Evolutionary conservation across 768 basidiomycete species (phyloP).

Genomic region (Termitomyces sp.): DNA sequence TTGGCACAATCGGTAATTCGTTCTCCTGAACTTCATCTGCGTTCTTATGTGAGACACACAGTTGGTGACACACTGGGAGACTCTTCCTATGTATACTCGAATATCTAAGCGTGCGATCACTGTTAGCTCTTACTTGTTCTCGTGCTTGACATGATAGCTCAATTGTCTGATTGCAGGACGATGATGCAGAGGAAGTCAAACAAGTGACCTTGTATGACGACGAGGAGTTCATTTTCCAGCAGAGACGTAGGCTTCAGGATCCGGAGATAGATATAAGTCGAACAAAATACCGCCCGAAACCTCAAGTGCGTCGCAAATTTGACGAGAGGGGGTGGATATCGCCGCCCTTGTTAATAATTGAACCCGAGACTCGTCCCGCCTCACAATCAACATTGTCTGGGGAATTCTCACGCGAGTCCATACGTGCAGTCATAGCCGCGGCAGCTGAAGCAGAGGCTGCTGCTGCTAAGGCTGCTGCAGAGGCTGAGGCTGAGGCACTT

Average conservation of each 20-base stretch:
- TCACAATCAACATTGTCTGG: neutral
- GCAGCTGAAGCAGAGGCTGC: conserved; percentile 25
- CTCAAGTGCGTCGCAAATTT: neutral
- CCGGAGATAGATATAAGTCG: conserved; percentile 2
- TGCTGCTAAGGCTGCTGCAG: conserved; percentile 26
- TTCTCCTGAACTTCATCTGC: neutral
- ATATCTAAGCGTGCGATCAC: conserved; percentile 67
- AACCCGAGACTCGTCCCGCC: neutral
- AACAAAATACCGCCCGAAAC: conserved; percentile 2
- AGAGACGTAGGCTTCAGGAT: neutral
- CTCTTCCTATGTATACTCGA: conserved; percentile 71
- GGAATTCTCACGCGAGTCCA: conserved; percentile 18
- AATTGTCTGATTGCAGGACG: neutral
- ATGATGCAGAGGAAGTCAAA: neutral
- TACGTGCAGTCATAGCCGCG: conserved; percentile 30
- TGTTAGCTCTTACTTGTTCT: conserved; percentile 14
- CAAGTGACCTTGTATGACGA: neutral
- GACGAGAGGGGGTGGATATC: neutral
- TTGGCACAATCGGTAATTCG: conserved; percentile 57
- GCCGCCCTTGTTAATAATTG: neutral
- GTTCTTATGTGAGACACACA: conserved; percentile 19
- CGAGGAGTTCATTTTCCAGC: conserved; percentile 3
- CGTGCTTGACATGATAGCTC: neutral
- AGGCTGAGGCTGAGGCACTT: conserved; percentile 23
- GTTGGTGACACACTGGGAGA: conserved; percentile 79